Evolutionary conservation across 2,329 filamentous ascomycete species (phyloP), one percentile per base, ranked within the genome.

Genomic region (Xylaria polymorpha): DNA sequence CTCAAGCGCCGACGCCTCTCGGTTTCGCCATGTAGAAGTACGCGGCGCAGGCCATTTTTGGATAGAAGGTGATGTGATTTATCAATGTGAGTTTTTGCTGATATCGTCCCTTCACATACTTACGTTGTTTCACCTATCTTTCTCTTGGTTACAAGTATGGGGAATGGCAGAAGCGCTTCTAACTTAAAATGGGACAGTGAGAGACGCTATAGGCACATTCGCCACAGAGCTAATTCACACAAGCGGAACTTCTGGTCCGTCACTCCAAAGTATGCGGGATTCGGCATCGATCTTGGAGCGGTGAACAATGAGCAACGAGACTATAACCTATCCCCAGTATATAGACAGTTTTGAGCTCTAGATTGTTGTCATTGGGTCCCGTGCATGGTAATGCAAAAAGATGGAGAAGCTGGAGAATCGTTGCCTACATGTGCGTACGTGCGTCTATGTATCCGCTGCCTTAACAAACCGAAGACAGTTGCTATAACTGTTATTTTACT

Each of bases 41-140:
- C 72, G 79, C 15, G 82, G 82, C 0, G 88, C 87, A 0, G 88
- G 88, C 0, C 89, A 91, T 75, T 91, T 91, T 72, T 92, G 89
- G 89, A 76, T 82, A 10, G 88, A 91, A 71, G 79, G 83, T 55
- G 84, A 84, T 9, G 86, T 84, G 44, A 70, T 85, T 70, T 72
- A 77, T 29, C 77, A 75, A 51, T 74, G 69, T 85, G 60, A 75
- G 77, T 62, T 71, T 53, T 75, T 12, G 75, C 75, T 3, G 75
- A 66, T 35, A 61, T 50, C 10, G 41, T 67, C 22, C 71, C 66
- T 46, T 12, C 18, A 20, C 25, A 29, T 12, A 6, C 9, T 56
- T 58, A 10, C 9, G 3, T 25, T 20, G 5, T 15, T 62, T 60
- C 8, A 22, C 37, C 22, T 1, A 18, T 14, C 37, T 51, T 10